phyloP scores from a whole-genome alignment of 2,329 filamentous ascomycete species.

The Meredithiella fracta region DNA sequence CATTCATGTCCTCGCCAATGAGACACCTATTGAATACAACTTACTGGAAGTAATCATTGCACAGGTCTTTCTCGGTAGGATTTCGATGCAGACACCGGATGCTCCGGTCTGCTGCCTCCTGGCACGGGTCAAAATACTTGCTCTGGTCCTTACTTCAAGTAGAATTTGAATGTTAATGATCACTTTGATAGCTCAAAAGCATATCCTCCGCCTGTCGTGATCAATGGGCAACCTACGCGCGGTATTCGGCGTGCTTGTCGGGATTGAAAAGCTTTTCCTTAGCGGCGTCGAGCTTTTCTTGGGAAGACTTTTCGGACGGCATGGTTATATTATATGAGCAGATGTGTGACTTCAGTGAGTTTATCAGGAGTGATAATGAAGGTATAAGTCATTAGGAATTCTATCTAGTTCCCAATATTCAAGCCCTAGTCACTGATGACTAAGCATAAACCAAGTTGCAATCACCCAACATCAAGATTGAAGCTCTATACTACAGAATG shows the following conservation, averaged over 20 bases:
- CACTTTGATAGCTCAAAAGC: neutral
- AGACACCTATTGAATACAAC: slow-evolving; percentile 61
- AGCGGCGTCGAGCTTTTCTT: slow-evolving; percentile 3
- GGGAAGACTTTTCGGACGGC: slow-evolving; percentile 7
- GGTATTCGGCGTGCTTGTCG: slow-evolving; percentile 12
- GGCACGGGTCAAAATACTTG: slow-evolving; percentile 89
- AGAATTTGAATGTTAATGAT: neutral
- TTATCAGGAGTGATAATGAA: too few species aligned
- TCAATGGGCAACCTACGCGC: slow-evolving; percentile 10
- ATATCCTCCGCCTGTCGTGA: neutral
- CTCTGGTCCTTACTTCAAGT: slow-evolving; percentile 60
- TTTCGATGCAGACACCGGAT: slow-evolving; percentile 82
- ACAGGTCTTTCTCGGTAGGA: slow-evolving; percentile 74
- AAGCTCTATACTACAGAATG: too few species aligned
- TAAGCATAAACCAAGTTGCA: neutral
- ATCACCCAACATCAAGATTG: neutral
- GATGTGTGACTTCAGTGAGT: too few species aligned
- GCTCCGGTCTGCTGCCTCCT: slow-evolving; percentile 74
- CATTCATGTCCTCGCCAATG: neutral
- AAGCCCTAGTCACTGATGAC: neutral
- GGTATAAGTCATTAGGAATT: neutral
- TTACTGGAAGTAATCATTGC: slow-evolving; percentile 88
- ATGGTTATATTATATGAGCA: slow-evolving; percentile 1
- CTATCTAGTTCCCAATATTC: neutral
- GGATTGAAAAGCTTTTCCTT: slow-evolving; percentile 1